Evolutionary conservation across 345 rosid species (phyloP).

Genomic region (Clausena lansium): DNA sequence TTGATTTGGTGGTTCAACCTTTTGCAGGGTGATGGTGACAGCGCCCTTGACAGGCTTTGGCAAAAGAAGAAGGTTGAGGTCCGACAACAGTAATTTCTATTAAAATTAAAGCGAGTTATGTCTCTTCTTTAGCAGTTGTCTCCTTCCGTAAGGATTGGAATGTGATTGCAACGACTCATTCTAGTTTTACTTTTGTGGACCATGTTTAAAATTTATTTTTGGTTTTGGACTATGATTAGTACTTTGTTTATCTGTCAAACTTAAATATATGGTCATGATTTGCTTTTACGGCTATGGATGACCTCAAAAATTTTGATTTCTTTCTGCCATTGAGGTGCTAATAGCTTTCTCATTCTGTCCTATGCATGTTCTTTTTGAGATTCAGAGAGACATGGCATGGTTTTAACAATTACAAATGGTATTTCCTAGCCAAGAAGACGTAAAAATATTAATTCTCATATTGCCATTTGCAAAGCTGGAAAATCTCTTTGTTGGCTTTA

Average conservation of each 20-base stretch:
- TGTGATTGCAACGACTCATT: slow-evolving; percentile 6
- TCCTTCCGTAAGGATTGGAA: background rate
- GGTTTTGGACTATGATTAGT: background rate
- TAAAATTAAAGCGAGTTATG: background rate
- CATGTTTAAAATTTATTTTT: background rate
- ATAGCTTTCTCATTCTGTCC: background rate
- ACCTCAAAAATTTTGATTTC: background rate
- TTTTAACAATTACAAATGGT: background rate
- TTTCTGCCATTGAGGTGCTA: background rate
- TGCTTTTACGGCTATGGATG: background rate
- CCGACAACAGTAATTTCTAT: slow-evolving; percentile 21
- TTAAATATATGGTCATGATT: background rate
- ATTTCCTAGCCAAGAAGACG: background rate
- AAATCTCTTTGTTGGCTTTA: background rate
- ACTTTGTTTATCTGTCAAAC: background rate
- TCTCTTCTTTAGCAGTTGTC: background rate
- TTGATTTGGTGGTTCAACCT: background rate
- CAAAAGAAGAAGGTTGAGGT: slow-evolving; percentile 49
- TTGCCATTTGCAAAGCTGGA: background rate
- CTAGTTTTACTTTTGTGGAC: slow-evolving; percentile 9
- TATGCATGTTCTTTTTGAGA: background rate
- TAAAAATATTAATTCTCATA: background rate
- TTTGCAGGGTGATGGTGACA: slow-evolving; percentile 57
- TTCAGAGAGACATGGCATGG: too few species aligned
- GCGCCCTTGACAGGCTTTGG: slow-evolving; percentile 58